These are phyloP conservation scores for Ustilago curta DNA, from an alignment of 1,284 basidiomycete genomes.

Conservation along the genomic window DNA sequence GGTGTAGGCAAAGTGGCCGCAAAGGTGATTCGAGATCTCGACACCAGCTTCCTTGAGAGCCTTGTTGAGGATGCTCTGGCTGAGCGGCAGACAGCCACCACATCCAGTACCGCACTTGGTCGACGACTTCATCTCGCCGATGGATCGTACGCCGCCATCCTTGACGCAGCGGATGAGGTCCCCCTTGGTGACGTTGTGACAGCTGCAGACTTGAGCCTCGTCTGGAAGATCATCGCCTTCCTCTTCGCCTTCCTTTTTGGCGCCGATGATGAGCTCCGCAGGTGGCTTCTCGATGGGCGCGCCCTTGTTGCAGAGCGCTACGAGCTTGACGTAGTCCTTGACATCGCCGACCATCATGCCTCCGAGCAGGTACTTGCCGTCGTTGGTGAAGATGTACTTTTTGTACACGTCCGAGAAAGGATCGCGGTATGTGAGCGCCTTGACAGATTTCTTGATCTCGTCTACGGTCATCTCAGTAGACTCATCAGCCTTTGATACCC, in stretches of 20 bases:
- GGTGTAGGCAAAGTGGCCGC: conserved; percentile 78
- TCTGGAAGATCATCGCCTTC: conserved; percentile 79
- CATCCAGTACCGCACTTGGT: conserved; percentile 81
- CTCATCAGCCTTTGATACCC: conserved; percentile 13
- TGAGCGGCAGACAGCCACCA: conserved; percentile 78
- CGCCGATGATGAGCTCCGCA: conserved; percentile 78
- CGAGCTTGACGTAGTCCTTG: conserved; percentile 78
- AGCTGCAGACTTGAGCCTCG: conserved; percentile 79
- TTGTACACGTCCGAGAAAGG: conserved; percentile 75
- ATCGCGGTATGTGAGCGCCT: conserved; percentile 79
- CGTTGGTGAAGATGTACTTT: conserved; percentile 81
- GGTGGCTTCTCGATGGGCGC: conserved; percentile 78
- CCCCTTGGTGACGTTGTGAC: conserved; percentile 79
- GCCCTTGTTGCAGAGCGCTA: conserved; percentile 80
- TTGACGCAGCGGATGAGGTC: conserved; percentile 75
- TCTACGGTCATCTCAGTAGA: conserved; percentile 27
- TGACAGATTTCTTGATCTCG: conserved; percentile 69
- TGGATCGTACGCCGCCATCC: conserved; percentile 72
- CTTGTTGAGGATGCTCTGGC: conserved; percentile 74
- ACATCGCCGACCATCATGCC: conserved; percentile 86
- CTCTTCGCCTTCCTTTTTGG: conserved; percentile 73
- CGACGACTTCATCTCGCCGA: conserved; percentile 76
- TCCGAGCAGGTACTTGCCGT: conserved; percentile 80
- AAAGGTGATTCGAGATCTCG: conserved; percentile 76
- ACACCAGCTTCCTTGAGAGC: conserved; percentile 80